Conservation (phyloP, 352 stramenopile species). For the Globisporangium canariense region DNA sequence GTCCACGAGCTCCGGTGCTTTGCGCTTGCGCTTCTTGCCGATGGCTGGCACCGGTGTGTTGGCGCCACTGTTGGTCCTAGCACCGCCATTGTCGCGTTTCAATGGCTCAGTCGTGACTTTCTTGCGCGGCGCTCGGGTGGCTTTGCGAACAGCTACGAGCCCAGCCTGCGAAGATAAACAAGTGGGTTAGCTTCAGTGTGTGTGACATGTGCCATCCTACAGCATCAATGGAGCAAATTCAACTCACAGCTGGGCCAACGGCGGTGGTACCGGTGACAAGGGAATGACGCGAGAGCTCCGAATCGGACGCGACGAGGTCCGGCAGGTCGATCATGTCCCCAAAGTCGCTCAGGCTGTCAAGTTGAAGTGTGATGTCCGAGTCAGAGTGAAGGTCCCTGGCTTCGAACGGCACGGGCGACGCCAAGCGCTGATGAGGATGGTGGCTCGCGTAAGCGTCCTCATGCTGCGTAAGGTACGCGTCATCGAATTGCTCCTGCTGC, state of each 20-base stretch:
- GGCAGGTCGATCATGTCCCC: conserved; percentile 55
- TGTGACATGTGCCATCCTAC: neutral
- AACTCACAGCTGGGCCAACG: conserved; percentile 3
- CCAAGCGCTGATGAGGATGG: neutral
- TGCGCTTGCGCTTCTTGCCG: conserved; percentile 30
- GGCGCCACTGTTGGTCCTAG: neutral
- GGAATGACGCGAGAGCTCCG: conserved; percentile 12
- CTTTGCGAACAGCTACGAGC: conserved; percentile 14
- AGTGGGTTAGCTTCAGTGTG: neutral
- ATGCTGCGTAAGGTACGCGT: neutral
- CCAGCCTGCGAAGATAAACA: neutral
- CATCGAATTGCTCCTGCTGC: conserved; percentile 7
- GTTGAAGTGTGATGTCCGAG: conserved; percentile 29
- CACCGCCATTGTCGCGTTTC: conserved; percentile 1
- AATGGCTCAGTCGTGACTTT: neutral
- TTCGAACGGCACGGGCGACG: conserved; percentile 18
- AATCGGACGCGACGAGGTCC: conserved; percentile 48
- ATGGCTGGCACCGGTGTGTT: neutral
- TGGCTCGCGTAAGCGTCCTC: neutral
- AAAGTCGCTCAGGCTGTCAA: conserved; percentile 52
- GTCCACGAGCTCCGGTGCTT: conserved; percentile 26
- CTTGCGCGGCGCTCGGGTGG: conserved; percentile 8
- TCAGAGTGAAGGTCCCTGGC: conserved; percentile 25
- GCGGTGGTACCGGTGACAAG: neutral
- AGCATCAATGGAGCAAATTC: neutral